Conservation (phyloP, 768 basidiomycete species). For the Agaricus bisporus region DNA sequence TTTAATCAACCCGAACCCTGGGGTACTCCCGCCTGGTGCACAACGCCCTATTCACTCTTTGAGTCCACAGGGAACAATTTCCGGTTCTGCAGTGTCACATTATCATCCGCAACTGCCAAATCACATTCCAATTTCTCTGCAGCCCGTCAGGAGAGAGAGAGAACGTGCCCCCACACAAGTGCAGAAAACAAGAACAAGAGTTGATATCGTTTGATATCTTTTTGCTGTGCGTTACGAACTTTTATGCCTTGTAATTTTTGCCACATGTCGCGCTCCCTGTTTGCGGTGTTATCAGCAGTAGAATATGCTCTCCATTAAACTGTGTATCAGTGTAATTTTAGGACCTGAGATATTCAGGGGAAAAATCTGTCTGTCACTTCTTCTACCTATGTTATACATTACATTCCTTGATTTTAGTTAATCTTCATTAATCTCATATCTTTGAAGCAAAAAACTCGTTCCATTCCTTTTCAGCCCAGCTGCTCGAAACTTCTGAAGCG, state of each 20-base stretch:
- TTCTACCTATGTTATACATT: neutral
- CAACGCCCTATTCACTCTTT: neutral
- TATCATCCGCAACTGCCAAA: constrained; percentile 1
- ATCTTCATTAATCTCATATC: constrained; percentile 32
- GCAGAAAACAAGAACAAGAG: neutral
- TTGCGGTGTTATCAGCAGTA: neutral
- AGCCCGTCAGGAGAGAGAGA: neutral
- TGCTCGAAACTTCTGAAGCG: constrained; percentile 68
- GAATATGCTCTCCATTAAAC: neutral
- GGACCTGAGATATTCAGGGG: too few species aligned
- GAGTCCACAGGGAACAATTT: neutral
- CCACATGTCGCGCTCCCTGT: neutral
- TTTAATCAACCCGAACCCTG: neutral
- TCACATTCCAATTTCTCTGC: neutral
- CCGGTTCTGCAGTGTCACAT: neutral
- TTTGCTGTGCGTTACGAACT: neutral
- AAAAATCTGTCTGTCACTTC: neutral
- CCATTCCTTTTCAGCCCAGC: constrained; percentile 84
- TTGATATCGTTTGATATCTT: constrained; percentile 2
- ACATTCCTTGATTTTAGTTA: neutral
- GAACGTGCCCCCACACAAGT: neutral
- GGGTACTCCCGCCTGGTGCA: constrained; percentile 1
- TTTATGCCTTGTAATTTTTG: neutral
- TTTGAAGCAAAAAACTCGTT: constrained; percentile 61
- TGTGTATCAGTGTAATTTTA: neutral